Evolutionary conservation across 1,284 basidiomycete species (phyloP).

Genomic region (Marasmius tenuissimus): DNA sequence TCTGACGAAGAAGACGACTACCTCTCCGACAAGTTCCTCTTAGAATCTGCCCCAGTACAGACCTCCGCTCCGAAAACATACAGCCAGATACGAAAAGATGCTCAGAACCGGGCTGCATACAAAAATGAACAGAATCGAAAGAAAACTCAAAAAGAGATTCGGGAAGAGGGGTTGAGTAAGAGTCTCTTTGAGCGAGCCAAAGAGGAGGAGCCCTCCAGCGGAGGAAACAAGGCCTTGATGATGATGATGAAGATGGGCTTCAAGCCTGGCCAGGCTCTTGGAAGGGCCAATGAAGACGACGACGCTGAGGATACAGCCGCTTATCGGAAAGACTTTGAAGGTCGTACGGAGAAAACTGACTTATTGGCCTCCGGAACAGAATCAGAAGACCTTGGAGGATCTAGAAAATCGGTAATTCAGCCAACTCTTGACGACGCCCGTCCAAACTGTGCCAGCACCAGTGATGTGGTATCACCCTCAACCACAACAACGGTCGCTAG

Average conservation of each 20-base stretch:
- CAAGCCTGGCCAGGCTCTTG: slow-evolving; percentile 76
- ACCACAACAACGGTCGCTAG: slow-evolving; percentile 10
- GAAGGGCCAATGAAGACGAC: slow-evolving; percentile 36
- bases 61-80: slow-evolving; percentile 56
- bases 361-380: too few relatives aligned
- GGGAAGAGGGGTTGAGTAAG: slow-evolving; percentile 72
- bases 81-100: slow-evolving; percentile 64
- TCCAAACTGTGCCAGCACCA: too few relatives aligned
- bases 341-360: too few relatives aligned
- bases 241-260: slow-evolving; percentile 93
- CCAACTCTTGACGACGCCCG: too few relatives aligned
- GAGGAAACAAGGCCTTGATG: slow-evolving; percentile 68
- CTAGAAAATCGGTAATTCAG: not conserved
- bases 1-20: slow-evolving; percentile 78
- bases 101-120: slow-evolving; percentile 49
- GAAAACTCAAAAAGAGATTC: slow-evolving; percentile 64
- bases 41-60: slow-evolving; percentile 35
- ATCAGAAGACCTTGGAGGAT: slow-evolving; percentile 11
- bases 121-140: slow-evolving; percentile 65
- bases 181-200: slow-evolving; percentile 76
- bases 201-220: slow-evolving; percentile 54
- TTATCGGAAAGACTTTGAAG: too few relatives aligned
- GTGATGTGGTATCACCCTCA: slow-evolving; percentile 1
- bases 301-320: slow-evolving; percentile 7
- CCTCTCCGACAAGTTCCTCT: slow-evolving; percentile 80